Evolutionary conservation across 257 asterid genomes (phyloP).

Genomic region (Cruciata laevipes): DNA sequence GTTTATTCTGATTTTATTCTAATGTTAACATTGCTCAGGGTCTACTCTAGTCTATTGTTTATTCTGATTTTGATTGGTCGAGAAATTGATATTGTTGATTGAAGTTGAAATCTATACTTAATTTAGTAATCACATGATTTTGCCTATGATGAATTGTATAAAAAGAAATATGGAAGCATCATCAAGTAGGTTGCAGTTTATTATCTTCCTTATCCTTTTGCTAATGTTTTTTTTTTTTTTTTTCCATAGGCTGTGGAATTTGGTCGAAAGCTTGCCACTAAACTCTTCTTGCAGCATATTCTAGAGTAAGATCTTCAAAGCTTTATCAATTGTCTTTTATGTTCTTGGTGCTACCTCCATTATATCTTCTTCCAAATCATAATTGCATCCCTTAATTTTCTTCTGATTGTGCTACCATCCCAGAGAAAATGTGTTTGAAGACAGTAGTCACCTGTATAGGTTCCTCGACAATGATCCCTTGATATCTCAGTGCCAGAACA

Average conservation of each 20-base stretch:
- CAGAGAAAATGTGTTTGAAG: constrained; percentile 74
- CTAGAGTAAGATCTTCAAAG: constrained; percentile 50
- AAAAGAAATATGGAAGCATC: not conserved
- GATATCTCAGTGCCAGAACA: constrained; percentile 71
- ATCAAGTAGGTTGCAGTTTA: not conserved
- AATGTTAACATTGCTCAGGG: not conserved
- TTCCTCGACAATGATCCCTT: constrained; percentile 80
- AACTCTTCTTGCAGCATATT: constrained; percentile 66
- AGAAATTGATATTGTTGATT: not conserved
- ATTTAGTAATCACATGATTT: not conserved
- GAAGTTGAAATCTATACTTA: not conserved
- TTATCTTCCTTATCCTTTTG: not conserved
- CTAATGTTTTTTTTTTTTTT: constrained; percentile 17
- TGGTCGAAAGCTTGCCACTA: constrained; percentile 66
- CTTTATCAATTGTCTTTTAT: constrained; percentile 9
- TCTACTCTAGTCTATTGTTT: not conserved
- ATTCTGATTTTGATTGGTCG: constrained; percentile 3
- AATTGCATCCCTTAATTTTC: not conserved
- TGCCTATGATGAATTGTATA: not conserved
- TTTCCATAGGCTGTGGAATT: constrained; percentile 75
- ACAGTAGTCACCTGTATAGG: constrained; percentile 69
- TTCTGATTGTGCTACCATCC: constrained; percentile 8
- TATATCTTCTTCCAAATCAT: not conserved
- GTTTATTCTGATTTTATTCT: constrained; percentile 1
- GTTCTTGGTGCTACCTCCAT: not conserved